Evolutionary conservation across 164 flowering plant genomes (phyloP).

Genomic region (Malania oleifera): DNA sequence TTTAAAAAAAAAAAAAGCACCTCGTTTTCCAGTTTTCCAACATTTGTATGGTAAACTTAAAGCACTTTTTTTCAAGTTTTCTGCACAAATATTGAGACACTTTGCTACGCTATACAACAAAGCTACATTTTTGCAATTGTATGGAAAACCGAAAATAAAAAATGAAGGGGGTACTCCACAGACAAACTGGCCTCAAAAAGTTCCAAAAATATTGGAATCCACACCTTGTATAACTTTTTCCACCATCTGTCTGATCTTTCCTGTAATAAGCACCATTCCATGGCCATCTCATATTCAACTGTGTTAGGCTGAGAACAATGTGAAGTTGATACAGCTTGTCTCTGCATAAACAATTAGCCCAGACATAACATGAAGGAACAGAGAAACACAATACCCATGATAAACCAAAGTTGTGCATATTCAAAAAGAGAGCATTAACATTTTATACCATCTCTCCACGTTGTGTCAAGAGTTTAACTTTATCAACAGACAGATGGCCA

Average conservation of each 20-base stretch:
- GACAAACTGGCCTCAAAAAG: too few species aligned
- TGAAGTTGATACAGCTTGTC: conserved; percentile 65
- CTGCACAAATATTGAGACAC: too few species aligned
- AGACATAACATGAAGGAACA: background rate
- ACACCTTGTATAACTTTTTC: conserved; percentile 52
- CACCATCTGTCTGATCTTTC: conserved; percentile 37
- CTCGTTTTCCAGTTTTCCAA: too few species aligned
- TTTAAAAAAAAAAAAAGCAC: too few species aligned
- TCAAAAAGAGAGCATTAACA: background rate
- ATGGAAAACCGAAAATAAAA: too few species aligned
- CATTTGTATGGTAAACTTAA: too few species aligned
- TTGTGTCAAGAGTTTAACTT: conserved; percentile 30
- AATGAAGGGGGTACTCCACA: too few species aligned
- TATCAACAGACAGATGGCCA: conserved; percentile 64
- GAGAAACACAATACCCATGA: background rate
- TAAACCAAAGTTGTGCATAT: background rate
- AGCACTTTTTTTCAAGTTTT: too few species aligned
- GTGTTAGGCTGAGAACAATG: conserved; percentile 81
- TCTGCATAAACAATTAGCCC: conserved; percentile 28
- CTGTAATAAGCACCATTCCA: conserved; percentile 63
- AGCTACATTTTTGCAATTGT: too few species aligned
- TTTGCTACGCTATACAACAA: too few species aligned
- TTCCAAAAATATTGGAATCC: background rate
- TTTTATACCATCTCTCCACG: conserved; percentile 42
- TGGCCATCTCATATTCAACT: conserved; percentile 71